Percentiles rank a stretch among this genome's conserved stretches.
phyloP scores from a whole-genome alignment of 1,284 basidiomycete genomes.

The Apiotrichum brassicae region DNA sequence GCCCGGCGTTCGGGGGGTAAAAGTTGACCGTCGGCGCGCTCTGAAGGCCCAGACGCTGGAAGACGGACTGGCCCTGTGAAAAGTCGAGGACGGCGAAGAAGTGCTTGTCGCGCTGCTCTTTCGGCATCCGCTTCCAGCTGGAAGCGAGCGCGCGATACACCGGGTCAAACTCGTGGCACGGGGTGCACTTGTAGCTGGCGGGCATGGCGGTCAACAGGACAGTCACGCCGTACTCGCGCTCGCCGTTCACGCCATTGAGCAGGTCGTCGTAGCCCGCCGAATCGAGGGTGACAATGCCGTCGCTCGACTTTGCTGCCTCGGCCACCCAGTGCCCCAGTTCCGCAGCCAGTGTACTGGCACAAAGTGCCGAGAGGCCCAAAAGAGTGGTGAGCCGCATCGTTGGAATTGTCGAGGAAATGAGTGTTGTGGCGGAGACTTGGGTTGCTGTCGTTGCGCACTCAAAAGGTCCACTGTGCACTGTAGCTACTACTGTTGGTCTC shows the following conservation, averaged over 20 bases:
- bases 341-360: conserved; percentile 16
- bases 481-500: too few species aligned
- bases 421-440: too few species aligned
- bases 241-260: conserved; percentile 46
- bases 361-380: conserved; percentile 12
- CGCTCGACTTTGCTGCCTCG: conserved; percentile 59
- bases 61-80: conserved; percentile 63
- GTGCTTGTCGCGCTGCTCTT: conserved; percentile 63
- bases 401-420: too few species aligned
- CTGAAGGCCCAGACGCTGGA: conserved; percentile 63
- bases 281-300: conserved; percentile 75
- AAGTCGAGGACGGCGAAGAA: conserved; percentile 93
- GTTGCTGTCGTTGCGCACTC: too few species aligned
- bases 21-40: conserved; percentile 76
- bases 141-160: conserved; percentile 70
- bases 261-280: conserved; percentile 67
- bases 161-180: conserved; percentile 68
- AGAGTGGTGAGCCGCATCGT: conserved; percentile 23
- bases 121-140: conserved; percentile 63
- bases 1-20: conserved; percentile 66
- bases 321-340: conserved; percentile 42
- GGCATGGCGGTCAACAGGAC: conserved; percentile 81
- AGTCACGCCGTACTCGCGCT: conserved; percentile 74
- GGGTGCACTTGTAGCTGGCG: conserved; percentile 57
- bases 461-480: too few species aligned